Percentiles rank a stretch among this genome's conserved stretches.
These are phyloP conservation scores for Aspergillus pseudotamarii DNA, from an alignment of 2,329 filamentous ascomycete species.

Conservation along the genomic window DNA sequence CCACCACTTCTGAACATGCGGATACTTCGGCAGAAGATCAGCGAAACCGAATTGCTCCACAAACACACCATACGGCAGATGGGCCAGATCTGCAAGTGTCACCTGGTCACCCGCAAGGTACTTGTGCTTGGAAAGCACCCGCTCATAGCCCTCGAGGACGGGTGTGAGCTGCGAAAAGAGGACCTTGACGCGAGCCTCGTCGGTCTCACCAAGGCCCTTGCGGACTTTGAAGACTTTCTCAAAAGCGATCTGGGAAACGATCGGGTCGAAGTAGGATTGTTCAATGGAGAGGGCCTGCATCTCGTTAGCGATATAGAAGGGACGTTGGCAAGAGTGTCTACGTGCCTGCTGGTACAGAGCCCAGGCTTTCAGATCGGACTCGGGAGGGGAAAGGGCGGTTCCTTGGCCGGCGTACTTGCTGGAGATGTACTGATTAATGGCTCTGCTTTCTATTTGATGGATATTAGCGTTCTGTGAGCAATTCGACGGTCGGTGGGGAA, in stretches of 20 bases:
- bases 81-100: constrained; percentile 18
- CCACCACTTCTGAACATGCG: constrained; percentile 17
- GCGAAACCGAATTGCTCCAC: constrained; percentile 16
- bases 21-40: constrained; percentile 18
- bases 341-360: constrained; percentile 29
- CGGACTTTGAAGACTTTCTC: constrained; percentile 22
- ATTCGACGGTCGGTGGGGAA: background rate
- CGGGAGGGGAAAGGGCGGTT: constrained; percentile 14
- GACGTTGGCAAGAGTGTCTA: constrained; percentile 10
- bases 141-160: constrained; percentile 21
- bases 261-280: constrained; percentile 26
- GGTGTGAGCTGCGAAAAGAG: constrained; percentile 14
- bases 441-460: constrained; percentile 29
- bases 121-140: constrained; percentile 22
- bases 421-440: constrained; percentile 37
- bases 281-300: constrained; percentile 31
- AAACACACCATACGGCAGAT: constrained; percentile 17
- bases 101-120: constrained; percentile 24
- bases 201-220: constrained; percentile 15
- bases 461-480: background rate
- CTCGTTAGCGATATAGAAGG: background rate
- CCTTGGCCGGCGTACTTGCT: constrained; percentile 22
- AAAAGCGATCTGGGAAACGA: constrained; percentile 14
- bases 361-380: constrained; percentile 23
- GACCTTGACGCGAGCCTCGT: constrained; percentile 15